Conservation (phyloP, 2,329 filamentous ascomycete genomes). For the Aureobasidium sp. region DNA sequence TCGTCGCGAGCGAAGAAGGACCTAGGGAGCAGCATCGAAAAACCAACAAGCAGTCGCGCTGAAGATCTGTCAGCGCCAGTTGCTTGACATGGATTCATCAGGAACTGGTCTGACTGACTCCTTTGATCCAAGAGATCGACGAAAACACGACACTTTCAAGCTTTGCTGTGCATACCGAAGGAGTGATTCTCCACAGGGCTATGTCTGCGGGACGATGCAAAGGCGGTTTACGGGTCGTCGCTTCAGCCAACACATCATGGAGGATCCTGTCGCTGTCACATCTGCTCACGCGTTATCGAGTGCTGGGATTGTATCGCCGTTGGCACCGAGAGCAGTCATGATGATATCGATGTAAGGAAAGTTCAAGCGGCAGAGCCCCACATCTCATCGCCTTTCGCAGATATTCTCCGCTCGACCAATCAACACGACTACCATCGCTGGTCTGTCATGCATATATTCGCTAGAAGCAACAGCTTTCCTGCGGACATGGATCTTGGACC, state of each 20-base stretch:
- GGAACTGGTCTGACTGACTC: background rate
- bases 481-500: background rate
- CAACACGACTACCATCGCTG: background rate
- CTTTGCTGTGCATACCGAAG: background rate
- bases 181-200: background rate
- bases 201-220: background rate
- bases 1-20: background rate
- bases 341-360: background rate
- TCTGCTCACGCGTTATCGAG: background rate
- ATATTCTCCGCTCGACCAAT: slow-evolving; percentile 18
- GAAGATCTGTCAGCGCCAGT: background rate
- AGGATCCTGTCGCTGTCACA: background rate
- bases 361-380: slow-evolving; percentile 13
- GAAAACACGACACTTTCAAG: background rate
- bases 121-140: background rate
- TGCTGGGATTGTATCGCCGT: background rate
- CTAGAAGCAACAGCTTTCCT: slow-evolving; percentile 2
- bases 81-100: background rate
- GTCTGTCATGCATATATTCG: slow-evolving; percentile 7
- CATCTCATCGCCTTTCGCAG: background rate
- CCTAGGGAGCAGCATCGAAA: background rate
- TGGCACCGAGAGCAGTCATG: background rate
- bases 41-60: background rate
- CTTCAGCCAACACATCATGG: background rate
- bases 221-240: background rate